Percentiles rank a stretch among this genome's conserved stretches.
Evolutionary conservation across 2,329 filamentous ascomycete species (phyloP).

Genomic region (Pseudogymnoascus sp.): DNA sequence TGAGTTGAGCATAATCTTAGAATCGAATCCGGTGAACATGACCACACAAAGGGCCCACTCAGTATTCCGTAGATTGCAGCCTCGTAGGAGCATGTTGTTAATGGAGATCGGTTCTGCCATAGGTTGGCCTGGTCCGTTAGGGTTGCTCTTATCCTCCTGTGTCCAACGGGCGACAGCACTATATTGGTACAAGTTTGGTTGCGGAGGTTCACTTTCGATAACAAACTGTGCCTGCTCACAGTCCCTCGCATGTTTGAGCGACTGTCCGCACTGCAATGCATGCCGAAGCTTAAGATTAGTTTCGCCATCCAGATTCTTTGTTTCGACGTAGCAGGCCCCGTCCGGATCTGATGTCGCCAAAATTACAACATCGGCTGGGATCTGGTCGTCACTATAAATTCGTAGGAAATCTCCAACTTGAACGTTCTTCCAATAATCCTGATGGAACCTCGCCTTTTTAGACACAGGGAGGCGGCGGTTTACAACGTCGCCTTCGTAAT

Average conservation of each 20-base stretch:
- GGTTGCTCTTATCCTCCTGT: constrained; percentile 59
- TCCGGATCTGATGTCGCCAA: constrained; percentile 89
- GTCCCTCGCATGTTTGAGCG: constrained; percentile 80
- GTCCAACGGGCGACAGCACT: constrained; percentile 84
- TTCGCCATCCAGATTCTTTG: constrained; percentile 95
- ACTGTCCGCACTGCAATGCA: constrained; percentile 75
- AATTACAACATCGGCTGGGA: constrained; percentile 89
- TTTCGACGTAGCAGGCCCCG: constrained; percentile 94
- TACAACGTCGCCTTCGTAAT: constrained; percentile 46
- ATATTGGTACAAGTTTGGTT: constrained; percentile 93
- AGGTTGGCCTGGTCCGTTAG: constrained; percentile 55
- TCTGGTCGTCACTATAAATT: constrained; percentile 90
- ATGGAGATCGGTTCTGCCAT: constrained; percentile 93
- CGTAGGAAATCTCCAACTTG: constrained; percentile 95
- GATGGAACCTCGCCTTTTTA: constrained; percentile 78
- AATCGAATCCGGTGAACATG: constrained; percentile 89
- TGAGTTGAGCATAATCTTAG: constrained; percentile 98
- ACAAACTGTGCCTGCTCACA: constrained; percentile 83
- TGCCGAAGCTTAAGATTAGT: constrained; percentile 95
- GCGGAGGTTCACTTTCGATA: constrained; percentile 84
- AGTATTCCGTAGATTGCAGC: constrained; percentile 88
- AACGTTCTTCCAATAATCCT: constrained; percentile 90
- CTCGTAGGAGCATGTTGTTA: constrained; percentile 89
- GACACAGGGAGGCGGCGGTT: constrained; percentile 59
- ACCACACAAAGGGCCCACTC: constrained; percentile 93